A percentile compares a stretch with the other conserved stretches of the same genome.
Evolutionary conservation across 164 flowering plant genomes (phyloP).

Genomic region (Liriodendron chinense): DNA sequence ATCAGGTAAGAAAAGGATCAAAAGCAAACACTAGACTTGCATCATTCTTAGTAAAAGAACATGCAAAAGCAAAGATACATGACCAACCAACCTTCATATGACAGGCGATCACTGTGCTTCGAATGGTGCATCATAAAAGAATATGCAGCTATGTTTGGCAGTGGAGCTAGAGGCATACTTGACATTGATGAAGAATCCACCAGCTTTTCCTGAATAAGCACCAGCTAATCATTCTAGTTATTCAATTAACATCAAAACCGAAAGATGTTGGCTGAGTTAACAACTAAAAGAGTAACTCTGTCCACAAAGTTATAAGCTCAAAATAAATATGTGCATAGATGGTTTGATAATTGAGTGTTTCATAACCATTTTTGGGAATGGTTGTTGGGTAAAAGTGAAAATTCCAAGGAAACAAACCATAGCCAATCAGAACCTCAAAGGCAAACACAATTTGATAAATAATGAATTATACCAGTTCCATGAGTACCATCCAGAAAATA

Average conservation of each 20-base stretch:
- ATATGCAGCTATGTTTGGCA: slow-evolving; percentile 36
- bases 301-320: neutral
- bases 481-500: neutral
- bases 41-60: neutral
- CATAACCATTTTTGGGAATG: neutral
- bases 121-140: slow-evolving; percentile 41
- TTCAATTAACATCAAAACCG: slow-evolving; percentile 27
- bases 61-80: neutral
- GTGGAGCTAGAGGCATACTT: slow-evolving; percentile 32
- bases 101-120: slow-evolving; percentile 30
- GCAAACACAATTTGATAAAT: neutral
- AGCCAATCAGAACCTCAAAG: neutral
- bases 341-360: neutral
- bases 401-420: too few relatives aligned
- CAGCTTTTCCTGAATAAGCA: slow-evolving; percentile 70
- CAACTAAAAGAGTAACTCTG: slow-evolving; percentile 9
- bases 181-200: slow-evolving; percentile 56
- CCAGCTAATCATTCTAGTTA: slow-evolving; percentile 32
- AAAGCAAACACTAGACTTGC: neutral
- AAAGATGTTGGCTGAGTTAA: slow-evolving; percentile 11
- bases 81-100: slow-evolving; percentile 58
- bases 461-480: neutral
- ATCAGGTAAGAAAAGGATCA: neutral
- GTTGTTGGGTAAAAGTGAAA: neutral
- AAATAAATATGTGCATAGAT: neutral